phyloP scores from a whole-genome alignment of 371 early-diverging fungal genomes.

The Zopfochytrium polystomum region DNA sequence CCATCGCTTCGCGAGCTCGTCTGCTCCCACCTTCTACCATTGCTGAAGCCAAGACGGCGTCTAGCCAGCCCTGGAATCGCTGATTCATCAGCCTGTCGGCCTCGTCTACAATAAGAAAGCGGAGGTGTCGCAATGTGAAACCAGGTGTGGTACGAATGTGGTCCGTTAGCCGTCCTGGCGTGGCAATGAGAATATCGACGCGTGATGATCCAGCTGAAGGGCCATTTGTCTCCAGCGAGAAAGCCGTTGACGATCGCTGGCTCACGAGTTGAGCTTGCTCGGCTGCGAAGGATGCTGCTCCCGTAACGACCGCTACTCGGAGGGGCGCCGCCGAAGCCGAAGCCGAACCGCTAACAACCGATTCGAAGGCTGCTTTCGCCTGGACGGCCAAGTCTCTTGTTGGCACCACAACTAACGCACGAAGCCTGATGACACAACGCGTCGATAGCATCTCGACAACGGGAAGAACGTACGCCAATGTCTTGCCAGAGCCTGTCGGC shows the following conservation, averaged over 20 bases:
- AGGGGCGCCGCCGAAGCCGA: no score
- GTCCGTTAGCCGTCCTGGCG: slow-evolving; percentile 94
- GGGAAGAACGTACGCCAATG: slow-evolving; percentile 94
- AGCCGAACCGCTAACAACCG: slow-evolving; percentile 65
- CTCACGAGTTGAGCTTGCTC: slow-evolving; percentile 73
- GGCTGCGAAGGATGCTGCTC: slow-evolving; percentile 72
- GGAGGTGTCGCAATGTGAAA: slow-evolving; percentile 85
- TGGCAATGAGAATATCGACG: slow-evolving; percentile 92
- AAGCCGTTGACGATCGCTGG: slow-evolving; percentile 39
- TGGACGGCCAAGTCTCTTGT: slow-evolving; percentile 87
- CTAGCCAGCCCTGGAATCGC: slow-evolving; percentile 91
- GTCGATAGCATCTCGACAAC: slow-evolving; percentile 73
- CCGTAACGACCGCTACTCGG: slow-evolving; percentile 66
- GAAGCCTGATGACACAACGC: slow-evolving; percentile 67
- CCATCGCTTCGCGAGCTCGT: no score
- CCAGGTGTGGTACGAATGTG: slow-evolving; percentile 79
- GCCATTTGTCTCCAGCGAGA: slow-evolving; percentile 2
- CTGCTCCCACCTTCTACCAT: no score
- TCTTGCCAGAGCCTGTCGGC: slow-evolving; percentile 97
- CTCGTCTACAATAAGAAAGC: slow-evolving; percentile 89
- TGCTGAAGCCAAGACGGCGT: slow-evolving; percentile 73
- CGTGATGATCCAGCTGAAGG: no score
- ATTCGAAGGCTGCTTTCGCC: slow-evolving; percentile 79
- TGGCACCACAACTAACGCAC: slow-evolving; percentile 86
- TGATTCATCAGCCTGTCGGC: slow-evolving; percentile 93